Evolutionary conservation across 768 basidiomycete species (phyloP).

Genomic region (Xanthoconium purpureum): DNA sequence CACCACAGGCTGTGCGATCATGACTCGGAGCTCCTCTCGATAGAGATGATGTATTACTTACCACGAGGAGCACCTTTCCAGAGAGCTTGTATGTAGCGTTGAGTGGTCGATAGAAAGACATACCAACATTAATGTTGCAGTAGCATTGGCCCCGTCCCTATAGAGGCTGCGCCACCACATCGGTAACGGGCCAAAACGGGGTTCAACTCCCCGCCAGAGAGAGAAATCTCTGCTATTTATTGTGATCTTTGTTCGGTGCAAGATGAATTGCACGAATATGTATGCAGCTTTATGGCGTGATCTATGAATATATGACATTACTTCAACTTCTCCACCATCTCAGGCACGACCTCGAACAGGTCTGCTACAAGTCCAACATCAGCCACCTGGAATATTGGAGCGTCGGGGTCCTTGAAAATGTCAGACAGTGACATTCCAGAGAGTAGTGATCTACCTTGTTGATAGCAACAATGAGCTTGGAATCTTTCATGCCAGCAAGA

Average conservation of each 20-base stretch:
- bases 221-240: neutral
- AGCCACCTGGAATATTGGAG: conserved; percentile 98
- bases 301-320: conserved; percentile 20
- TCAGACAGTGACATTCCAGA: conserved; percentile 7
- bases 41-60: conserved; percentile 10
- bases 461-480: conserved; percentile 95
- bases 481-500: conserved; percentile 99
- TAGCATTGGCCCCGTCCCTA: no score
- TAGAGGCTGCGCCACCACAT: no score
- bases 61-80: conserved; percentile 31
- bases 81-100: conserved; percentile 22
- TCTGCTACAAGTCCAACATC: conserved; percentile 94
- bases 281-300: conserved; percentile 16
- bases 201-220: conserved; percentile 49
- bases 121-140: neutral
- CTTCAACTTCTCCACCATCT: conserved; percentile 86
- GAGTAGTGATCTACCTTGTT: conserved; percentile 68
- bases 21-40: neutral
- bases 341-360: conserved; percentile 87
- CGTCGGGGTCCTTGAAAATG: conserved; percentile 77
- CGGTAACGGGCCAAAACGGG: conserved; percentile 41
- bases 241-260: neutral
- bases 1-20: conserved; percentile 55
- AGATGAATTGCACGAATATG: neutral
- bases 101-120: conserved; percentile 34